Base-by-base conservation (phyloP, 1,284 basidiomycete species). In the Athelia psychrophila region DNA sequence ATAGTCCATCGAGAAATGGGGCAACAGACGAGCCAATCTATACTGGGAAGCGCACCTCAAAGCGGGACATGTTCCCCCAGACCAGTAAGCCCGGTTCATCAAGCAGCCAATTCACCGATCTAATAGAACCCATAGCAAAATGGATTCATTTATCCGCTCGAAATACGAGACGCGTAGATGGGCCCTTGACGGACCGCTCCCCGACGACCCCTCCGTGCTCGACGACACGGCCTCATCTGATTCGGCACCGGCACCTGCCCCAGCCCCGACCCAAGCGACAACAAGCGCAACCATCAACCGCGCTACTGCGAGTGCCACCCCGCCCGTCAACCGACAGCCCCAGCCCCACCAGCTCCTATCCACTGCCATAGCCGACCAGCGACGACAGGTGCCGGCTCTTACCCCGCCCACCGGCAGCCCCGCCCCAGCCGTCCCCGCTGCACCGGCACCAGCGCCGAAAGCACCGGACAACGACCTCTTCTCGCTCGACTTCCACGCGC, bases 1-100 rank as follows among this genome's bases (percentile, higher is more conserved):
- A 15, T 58, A 94, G 87, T 87, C 83, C 2, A 86, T 98, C 51
- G 85, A 91, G 67, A 92, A 90, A 68, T 99, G 97, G 96, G 96
- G 96, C 1, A 99, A 99, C 68, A 78, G 77, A 53, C 82, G 87
- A 9, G 95, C 93, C 9, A 99, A 99, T 70, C 59, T 91, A 9
- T 99, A 98, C 73, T 99, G 96, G 96, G 97, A 99, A 67, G 91
- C 93, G 3, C 95, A 98, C 73, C 77, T 99, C 51, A 95, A 95
- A 68, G 71, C 85, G 12, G 97, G 97, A 0, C 97, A 99, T 67
- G 66, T 91, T 32, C 96, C 96, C 30, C 91, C 93, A 19, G 96
- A 99, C 60, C 95, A 98, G 94, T 96, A 63, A 66, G 93, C 80
- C 22, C 33, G 40, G 12, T 6, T 49, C 24, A 33, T 40, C 9